A percentile compares a stretch with the other conserved stretches of the same genome.
These are phyloP conservation scores for Metarhizium rileyi DNA, from an alignment of 2,329 filamentous ascomycete genomes.

Conservation along the genomic window DNA sequence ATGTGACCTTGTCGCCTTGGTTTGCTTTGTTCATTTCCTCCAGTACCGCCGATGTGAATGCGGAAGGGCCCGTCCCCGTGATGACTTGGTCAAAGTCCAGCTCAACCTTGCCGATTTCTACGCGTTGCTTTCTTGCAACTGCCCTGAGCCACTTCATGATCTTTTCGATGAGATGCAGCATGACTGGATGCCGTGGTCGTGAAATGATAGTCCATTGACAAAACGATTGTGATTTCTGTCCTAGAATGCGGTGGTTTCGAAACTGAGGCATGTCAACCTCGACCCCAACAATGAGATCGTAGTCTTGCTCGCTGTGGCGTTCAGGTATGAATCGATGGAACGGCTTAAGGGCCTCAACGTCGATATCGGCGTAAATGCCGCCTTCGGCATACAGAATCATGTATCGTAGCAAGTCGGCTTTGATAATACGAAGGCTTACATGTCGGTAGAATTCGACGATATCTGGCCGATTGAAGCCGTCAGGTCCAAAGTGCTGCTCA, in stretches of 20 bases:
- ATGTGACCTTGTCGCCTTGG: slow-evolving; percentile 35
- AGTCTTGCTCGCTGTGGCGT: slow-evolving; percentile 51
- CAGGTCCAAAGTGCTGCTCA: slow-evolving; percentile 55
- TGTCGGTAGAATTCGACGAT: slow-evolving; percentile 52
- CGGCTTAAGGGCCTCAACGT: slow-evolving; percentile 25
- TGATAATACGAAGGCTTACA: slow-evolving; percentile 53
- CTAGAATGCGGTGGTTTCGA: slow-evolving; percentile 52
- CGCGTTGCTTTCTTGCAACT: slow-evolving; percentile 48
- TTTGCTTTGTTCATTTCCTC: slow-evolving; percentile 48
- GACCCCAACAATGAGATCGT: slow-evolving; percentile 60
- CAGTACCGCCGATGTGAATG: slow-evolving; percentile 57
- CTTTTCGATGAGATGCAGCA: slow-evolving; percentile 58
- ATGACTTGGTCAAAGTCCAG: slow-evolving; percentile 66
- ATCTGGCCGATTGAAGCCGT: slow-evolving; percentile 56
- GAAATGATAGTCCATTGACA: slow-evolving; percentile 70
- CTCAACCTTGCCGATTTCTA: slow-evolving; percentile 48
- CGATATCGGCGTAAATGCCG: slow-evolving; percentile 56
- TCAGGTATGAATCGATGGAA: slow-evolving; percentile 32
- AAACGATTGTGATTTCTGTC: slow-evolving; percentile 59
- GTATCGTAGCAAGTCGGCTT: slow-evolving; percentile 59
- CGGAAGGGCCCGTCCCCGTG: slow-evolving; percentile 61
- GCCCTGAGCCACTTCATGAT: slow-evolving; percentile 57
- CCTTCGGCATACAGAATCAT: slow-evolving; percentile 65
- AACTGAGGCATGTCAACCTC: slow-evolving; percentile 63
- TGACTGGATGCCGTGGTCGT: slow-evolving; percentile 56